phyloP scores from a whole-genome alignment of 352 stramenopile genomes.

The Phytophthora pseudosyringae region DNA sequence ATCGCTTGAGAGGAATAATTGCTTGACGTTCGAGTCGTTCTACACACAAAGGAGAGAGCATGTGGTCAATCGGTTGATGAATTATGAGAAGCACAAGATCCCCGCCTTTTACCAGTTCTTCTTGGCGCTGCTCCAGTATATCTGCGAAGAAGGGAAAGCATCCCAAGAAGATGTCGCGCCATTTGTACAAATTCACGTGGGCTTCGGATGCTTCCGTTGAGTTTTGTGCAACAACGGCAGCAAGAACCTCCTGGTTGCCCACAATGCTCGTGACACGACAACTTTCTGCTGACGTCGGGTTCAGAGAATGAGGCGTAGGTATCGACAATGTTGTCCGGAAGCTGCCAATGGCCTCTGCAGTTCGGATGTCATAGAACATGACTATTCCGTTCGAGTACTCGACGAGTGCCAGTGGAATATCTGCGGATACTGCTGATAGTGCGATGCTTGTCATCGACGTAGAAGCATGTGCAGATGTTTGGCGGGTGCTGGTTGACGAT shows the following conservation, averaged over 20 bases:
- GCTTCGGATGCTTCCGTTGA: neutral
- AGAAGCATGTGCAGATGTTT: slow-evolving; percentile 6
- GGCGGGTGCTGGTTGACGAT: slow-evolving; percentile 8
- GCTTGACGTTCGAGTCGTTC: slow-evolving; percentile 18
- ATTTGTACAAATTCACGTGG: slow-evolving; percentile 40
- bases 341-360: slow-evolving; percentile 49
- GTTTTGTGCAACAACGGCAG: neutral
- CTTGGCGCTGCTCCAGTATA: slow-evolving; percentile 25
- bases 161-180: slow-evolving; percentile 49
- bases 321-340: slow-evolving; percentile 22
- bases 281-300: neutral
- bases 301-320: neutral
- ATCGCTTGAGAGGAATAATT: slow-evolving; percentile 13
- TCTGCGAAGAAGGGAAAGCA: slow-evolving; percentile 36
- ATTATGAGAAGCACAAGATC: neutral
- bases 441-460: slow-evolving; percentile 32
- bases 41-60: slow-evolving; percentile 5
- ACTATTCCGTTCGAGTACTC: slow-evolving; percentile 55
- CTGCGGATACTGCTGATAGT: slow-evolving; percentile 18
- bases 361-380: slow-evolving; percentile 56
- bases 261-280: neutral
- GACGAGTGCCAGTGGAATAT: slow-evolving; percentile 49
- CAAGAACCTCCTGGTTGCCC: slow-evolving; percentile 15
- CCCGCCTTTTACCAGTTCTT: slow-evolving; percentile 24
- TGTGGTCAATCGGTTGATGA: neutral